A percentile compares a stretch with the other conserved stretches of the same genome.
phyloP scores from a whole-genome alignment of 768 basidiomycete species.

The Boletellus ananiceps region DNA sequence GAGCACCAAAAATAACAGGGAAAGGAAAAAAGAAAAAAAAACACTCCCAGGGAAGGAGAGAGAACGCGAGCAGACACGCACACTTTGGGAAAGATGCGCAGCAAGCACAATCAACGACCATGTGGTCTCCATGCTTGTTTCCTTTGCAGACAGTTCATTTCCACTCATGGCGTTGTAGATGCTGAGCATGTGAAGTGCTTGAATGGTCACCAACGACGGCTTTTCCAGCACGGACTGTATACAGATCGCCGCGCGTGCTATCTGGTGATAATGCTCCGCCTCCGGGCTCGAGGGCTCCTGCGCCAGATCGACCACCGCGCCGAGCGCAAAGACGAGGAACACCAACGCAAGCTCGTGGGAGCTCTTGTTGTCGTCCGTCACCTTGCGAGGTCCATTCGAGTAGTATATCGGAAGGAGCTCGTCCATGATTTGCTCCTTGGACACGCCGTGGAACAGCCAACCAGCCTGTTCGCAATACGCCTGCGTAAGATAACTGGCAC shows the following conservation, averaged over 20 bases:
- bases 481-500: conserved; percentile 42
- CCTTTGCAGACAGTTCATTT: conserved; percentile 48
- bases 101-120: conserved; percentile 66
- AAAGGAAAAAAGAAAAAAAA: not conserved
- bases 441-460: conserved; percentile 51
- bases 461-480: conserved; percentile 45
- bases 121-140: conserved; percentile 69
- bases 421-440: conserved; percentile 40
- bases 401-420: conserved; percentile 44
- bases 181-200: conserved; percentile 62
- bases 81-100: conserved; percentile 60
- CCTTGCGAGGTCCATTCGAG: conserved; percentile 14
- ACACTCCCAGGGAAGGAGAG: no score
- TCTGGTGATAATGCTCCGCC: conserved; percentile 63
- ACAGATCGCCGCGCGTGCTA: conserved; percentile 60
- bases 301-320: conserved; percentile 40
- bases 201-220: conserved; percentile 66
- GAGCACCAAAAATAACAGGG: conserved; percentile 3
- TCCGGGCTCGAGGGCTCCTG: conserved; percentile 32
- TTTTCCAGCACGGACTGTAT: conserved; percentile 68
- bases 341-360: conserved; percentile 48
- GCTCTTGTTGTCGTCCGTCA: conserved; percentile 37
- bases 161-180: conserved; percentile 70
- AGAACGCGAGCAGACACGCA: conserved; percentile 29
- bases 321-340: conserved; percentile 50